phyloP scores from a whole-genome alignment of 2,329 filamentous ascomycete species.

The Apiospora marii region DNA sequence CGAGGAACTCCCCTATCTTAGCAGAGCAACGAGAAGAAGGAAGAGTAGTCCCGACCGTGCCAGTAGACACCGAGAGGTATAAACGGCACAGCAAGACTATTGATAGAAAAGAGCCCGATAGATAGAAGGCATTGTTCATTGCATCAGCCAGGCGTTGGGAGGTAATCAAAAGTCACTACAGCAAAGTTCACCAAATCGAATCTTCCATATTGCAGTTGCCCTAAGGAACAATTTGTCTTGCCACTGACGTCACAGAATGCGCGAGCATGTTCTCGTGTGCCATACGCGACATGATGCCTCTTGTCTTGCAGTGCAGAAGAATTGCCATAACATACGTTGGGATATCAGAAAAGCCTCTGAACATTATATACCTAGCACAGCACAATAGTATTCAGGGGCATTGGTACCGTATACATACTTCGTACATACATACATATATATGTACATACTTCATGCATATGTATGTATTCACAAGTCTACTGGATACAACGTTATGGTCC shows the following conservation, averaged over 20 bases:
- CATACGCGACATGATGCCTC: background rate
- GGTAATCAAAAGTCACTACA: slow-evolving; percentile 3
- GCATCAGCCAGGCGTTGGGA: slow-evolving; percentile 28
- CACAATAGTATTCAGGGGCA: background rate
- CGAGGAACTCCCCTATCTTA: background rate
- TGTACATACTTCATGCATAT: background rate
- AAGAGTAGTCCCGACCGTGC: background rate
- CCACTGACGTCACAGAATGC: background rate
- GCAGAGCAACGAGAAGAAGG: background rate
- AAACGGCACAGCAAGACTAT: background rate
- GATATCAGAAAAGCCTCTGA: background rate
- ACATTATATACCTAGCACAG: background rate
- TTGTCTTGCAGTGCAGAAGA: background rate
- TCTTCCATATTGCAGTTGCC: background rate
- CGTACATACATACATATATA: background rate
- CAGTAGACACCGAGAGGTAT: background rate
- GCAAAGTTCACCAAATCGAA: background rate
- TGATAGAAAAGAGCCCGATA: slow-evolving; percentile 6
- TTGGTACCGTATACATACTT: background rate
- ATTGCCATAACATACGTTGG: background rate
- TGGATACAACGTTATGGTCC: background rate
- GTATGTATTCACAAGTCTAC: background rate
- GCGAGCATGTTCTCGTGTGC: background rate
- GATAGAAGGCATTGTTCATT: slow-evolving; percentile 12
- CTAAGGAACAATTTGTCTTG: background rate